Conservation (phyloP, 129 eudicot genomes). For the Kitagawia praeruptora region DNA sequence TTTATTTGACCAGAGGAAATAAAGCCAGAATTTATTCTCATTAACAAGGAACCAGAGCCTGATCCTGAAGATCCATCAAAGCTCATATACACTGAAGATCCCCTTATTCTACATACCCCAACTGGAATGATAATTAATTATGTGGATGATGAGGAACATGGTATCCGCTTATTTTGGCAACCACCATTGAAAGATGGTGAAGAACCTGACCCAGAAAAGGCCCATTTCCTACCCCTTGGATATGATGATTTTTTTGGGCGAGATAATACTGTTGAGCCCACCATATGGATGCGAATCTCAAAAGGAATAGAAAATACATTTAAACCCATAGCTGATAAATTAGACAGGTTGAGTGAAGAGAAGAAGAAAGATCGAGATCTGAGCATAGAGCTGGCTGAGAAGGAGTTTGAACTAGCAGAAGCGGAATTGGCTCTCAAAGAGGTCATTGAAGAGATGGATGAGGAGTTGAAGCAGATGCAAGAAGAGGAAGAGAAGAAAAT, state of each 20-base stretch:
- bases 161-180: constrained; percentile 76
- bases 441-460: constrained; percentile 66
- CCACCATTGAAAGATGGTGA: constrained; percentile 54
- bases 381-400: constrained; percentile 31
- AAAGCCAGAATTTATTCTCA: constrained; percentile 61
- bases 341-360: constrained; percentile 52
- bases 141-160: constrained; percentile 81
- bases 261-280: constrained; percentile 18
- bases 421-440: constrained; percentile 63
- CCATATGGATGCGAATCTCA: constrained; percentile 25
- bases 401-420: constrained; percentile 53
- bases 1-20: constrained; percentile 38
- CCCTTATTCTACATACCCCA: constrained; percentile 78
- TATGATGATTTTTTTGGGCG: constrained; percentile 58
- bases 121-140: constrained; percentile 66
- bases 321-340: constrained; percentile 30
- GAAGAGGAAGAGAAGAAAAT: constrained; percentile 59
- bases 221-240: constrained; percentile 65
- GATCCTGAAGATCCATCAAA: constrained; percentile 82
- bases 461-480: constrained; percentile 49
- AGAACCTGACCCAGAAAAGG: constrained; percentile 53
- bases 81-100: constrained; percentile 65
- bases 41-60: constrained; percentile 79
- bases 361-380: constrained; percentile 44
- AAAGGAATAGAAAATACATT: constrained; percentile 28